Percentiles rank a stretch among this genome's conserved stretches.
These are phyloP conservation scores for Filobasidium floriforme DNA, from an alignment of 768 basidiomycete species.

Conservation along the genomic window DNA sequence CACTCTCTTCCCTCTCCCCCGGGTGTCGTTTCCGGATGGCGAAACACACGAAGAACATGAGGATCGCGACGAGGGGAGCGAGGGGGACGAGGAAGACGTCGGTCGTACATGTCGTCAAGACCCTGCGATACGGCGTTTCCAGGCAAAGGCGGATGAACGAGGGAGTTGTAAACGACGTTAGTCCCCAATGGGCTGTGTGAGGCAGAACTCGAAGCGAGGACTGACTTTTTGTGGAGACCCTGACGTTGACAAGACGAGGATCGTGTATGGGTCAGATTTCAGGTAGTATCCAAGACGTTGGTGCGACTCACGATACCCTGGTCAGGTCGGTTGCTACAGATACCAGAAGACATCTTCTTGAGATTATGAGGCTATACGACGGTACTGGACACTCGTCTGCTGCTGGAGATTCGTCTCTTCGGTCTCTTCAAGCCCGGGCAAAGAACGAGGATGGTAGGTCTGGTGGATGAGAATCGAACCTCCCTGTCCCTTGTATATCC, in stretches of 20 bases:
- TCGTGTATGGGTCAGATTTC: neutral
- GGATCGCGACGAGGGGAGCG: conserved; percentile 8
- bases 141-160: neutral
- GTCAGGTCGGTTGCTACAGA: neutral
- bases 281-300: neutral
- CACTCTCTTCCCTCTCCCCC: conserved; percentile 7
- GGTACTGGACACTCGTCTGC: too few relatives aligned
- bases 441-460: too few relatives aligned
- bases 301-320: neutral
- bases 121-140: neutral
- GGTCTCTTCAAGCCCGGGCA: too few relatives aligned
- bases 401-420: too few relatives aligned
- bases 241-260: neutral
- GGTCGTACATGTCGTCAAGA: conserved; percentile 16
- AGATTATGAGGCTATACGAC: too few relatives aligned
- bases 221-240: conserved; percentile 1
- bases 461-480: too few relatives aligned
- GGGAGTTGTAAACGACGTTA: neutral
- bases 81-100: conserved; percentile 22
- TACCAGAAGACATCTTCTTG: neutral
- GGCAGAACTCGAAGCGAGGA: neutral
- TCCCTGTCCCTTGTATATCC: too few relatives aligned
- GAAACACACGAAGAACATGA: conserved; percentile 19
- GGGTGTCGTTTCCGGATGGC: conserved; percentile 14
- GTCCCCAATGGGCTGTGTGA: neutral